Base-by-base conservation (phyloP, 2,329 filamentous ascomycete genomes). In the Domatiomyces catenatus region DNA sequence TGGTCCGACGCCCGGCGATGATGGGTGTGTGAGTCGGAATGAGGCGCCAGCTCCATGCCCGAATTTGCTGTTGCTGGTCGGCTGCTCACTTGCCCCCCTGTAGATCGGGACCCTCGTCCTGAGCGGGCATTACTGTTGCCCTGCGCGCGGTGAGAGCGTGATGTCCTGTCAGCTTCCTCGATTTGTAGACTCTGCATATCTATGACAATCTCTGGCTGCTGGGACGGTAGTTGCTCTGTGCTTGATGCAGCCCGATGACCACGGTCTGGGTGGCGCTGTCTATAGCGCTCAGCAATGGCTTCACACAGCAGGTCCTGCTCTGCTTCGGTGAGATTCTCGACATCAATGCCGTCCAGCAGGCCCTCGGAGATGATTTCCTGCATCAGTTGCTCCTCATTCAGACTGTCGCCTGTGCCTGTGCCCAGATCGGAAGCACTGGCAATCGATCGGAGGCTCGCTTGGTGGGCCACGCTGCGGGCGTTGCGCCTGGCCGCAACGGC, bases 251-350 rank as follows among this genome's bases (percentile, higher is more conserved):
- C 63, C 52, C 77, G 70, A 54, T 81, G 79, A 48, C 43, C 44
- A 75, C 76, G 62, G 44, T 63, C 60, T 53, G 63, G 63, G 61
- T 93, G 86, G 26, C 86, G 75, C 54, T 86, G 76, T 52, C 86
- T 74, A 62, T 93, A 94, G 1, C 87, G 87, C 61, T 93, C 86
- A 1, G 88, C 89, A 59, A 96, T 94, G 52, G 84, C 81, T 61
- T 90, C 84, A 56, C 86, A 94, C 15, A 96, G 79, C 61, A 93
- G 86, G 61, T 95, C 88, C 62, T 95, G 87, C 60, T 88, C 85
- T 47, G 73, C 79, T 15, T 87, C 74, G 55, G 90, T 88, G 49
- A 95, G 80, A 56, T 89, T 89, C 60, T 92, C 85, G 50, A 95
- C 70, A 62, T 95, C 89, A 46, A 95, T 80, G 17, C 87, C 89